A percentile compares a stretch with the other conserved stretches of the same genome.
Conservation (phyloP, 495 filamentous ascomycete species). For the Trichoderma parareesei region DNA sequence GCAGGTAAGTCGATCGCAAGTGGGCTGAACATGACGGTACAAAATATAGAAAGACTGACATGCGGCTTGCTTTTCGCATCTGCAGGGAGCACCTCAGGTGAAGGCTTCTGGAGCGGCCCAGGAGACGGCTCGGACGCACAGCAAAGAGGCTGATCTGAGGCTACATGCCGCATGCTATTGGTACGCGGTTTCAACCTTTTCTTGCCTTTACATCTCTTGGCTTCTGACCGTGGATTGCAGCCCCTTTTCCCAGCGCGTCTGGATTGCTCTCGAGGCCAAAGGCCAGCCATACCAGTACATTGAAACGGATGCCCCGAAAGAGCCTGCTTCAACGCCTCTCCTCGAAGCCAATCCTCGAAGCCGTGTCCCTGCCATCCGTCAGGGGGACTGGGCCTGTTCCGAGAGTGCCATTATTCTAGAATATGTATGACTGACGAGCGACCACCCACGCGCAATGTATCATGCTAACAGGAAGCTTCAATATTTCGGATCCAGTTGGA, state of each 20-base stretch:
- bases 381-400: constrained; percentile 81
- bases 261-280: constrained; percentile 91
- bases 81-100: constrained; percentile 71
- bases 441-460: background rate
- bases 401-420: constrained; percentile 85
- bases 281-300: constrained; percentile 81
- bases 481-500: constrained; percentile 50
- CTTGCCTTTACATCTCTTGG: background rate
- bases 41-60: background rate
- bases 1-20: constrained; percentile 38
- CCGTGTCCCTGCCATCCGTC: constrained; percentile 71
- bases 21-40: background rate
- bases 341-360: constrained; percentile 86
- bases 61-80: background rate
- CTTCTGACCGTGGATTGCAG: constrained; percentile 16
- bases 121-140: constrained; percentile 63
- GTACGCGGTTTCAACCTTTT: constrained; percentile 33
- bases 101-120: constrained; percentile 72
- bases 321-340: constrained; percentile 61
- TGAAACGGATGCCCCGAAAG: constrained; percentile 78
- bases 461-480: constrained; percentile 3
- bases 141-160: constrained; percentile 64
- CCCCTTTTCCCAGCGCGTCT: constrained; percentile 83
- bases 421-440: constrained; percentile 50
- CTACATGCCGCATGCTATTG: constrained; percentile 89